Base-by-base conservation (phyloP, 1,139 yeast species). In the Debaryomycetaceae sp. region DNA sequence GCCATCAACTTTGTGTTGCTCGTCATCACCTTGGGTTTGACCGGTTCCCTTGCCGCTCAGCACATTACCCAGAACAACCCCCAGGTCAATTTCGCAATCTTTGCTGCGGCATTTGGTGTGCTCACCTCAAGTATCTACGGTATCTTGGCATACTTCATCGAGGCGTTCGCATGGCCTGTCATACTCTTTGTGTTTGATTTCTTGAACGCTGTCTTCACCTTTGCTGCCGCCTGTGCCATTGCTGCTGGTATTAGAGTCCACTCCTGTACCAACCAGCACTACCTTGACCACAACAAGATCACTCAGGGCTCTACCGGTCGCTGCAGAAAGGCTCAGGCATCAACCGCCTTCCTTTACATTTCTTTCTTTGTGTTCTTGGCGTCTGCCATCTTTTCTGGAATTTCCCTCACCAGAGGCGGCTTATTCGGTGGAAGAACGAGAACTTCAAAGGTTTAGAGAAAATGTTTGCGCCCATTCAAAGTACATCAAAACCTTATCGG, bases 321-420 rank as follows among this genome's bases (percentile, higher is more conserved):
- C 71, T 91, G 98, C 71, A 85, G 96, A 74, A 80, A 84, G 69
- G 91, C 95, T 37, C 97, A 91, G 71, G 95, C 95, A 42, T 65
- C 85, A 23, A 75, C 75, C 48, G 95, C 95, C 41, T 91, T 91
- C 81, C 75, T 88, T 53, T 91, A 78, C 81, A 80, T 91, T 61
- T 71, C 93, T 39, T 78, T 83, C 70, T 78, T 80, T 55, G 64
- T 81, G 56, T 82, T 85, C 57, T 61, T 86, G 46, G 83, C 73
- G 51, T 75, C 89, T 40, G 57, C 78, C 42, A 69, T 72, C 39
- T 69, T 84, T 64, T 78, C 91, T 41, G 49, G 70, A 41, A 47
- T 78, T 42, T 63, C 74, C 38, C 67, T 83, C 39, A 33, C 71
- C 51, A 67, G 70, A 58, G 81, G 85, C 48, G 96, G 96, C 43